Evolutionary conservation across 768 basidiomycete genomes (phyloP), one percentile per base, ranked within the genome.

Genomic region (Steccherinum ochraceum): DNA sequence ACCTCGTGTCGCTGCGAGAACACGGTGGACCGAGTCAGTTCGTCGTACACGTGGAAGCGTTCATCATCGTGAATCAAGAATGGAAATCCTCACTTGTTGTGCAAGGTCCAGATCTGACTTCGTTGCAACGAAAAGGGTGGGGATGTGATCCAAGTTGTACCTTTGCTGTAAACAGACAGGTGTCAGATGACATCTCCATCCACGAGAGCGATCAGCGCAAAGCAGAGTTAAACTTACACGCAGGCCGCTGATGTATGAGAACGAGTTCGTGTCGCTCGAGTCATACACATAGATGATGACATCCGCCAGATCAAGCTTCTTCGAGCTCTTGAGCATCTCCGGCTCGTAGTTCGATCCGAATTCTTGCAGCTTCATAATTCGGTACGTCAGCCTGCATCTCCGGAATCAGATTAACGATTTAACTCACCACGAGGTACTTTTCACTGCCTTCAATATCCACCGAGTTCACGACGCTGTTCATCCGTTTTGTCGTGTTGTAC

Each of bases 71-170:
- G 42, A 27, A 23, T 4, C 7, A 24, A 23, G 24, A 13, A 40
- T 11, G 42, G 30, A 41, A 3, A 61, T 35, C 30, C 75, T 55
- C 51, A 87, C 91, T 79, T 96, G 95, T 58, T 94, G 80, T 11
- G 95, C 95, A 46, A 99, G 83, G 67, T 99, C 95, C 23, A 96
- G 79, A 66, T 99, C 95, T 4, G 93, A 94, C 70, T 99, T 99
- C 35, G 95, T 98, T n/a, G 95, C 95, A 21, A 99, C 93, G 66
- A 98, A 97, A 30, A 98, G 70, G 11, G 90, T 93, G 21, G 95
- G 94, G 64, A 97, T 90, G 66, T 92, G 88, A 65, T 97, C 93
- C 24, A 96, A 73, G 57, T 81, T 92, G 66, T 97, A 95, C 78
- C 94, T 93, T 90, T 97, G 94, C 93, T 96, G 68, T 27, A 48